Evolutionary conservation across 2,329 filamentous ascomycete genomes (phyloP).

Genomic region (Aspergillus transmontanensis): DNA sequence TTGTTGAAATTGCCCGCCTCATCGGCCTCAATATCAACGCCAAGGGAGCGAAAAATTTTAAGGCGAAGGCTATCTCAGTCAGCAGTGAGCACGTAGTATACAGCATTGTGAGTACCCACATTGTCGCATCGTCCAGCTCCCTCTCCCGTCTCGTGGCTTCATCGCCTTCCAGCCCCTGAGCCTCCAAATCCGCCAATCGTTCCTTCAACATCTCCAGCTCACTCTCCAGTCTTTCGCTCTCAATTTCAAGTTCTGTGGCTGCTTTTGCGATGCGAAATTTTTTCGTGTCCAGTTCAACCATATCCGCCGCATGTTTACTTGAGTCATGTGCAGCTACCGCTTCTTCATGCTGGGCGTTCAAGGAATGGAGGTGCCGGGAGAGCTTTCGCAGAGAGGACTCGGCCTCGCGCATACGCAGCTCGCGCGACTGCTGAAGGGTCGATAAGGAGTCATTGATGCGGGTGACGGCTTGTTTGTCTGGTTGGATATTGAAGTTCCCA

Average conservation of each 20-base stretch:
- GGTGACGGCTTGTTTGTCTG: constrained; percentile 80
- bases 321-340: constrained; percentile 74
- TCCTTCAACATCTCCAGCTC: constrained; percentile 76
- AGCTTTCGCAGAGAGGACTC: constrained; percentile 71
- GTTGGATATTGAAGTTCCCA: constrained; percentile 90
- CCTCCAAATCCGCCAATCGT: constrained; percentile 77
- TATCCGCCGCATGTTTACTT: constrained; percentile 77
- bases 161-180: constrained; percentile 80
- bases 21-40: constrained; percentile 86
- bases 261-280: constrained; percentile 96
- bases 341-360: constrained; percentile 76
- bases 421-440: constrained; percentile 81
- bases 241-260: constrained; percentile 84
- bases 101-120: constrained; percentile 33
- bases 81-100: not conserved
- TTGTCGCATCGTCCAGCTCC: constrained; percentile 53
- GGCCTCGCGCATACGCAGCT: constrained; percentile 72
- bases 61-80: constrained; percentile 65
- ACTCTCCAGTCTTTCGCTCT: constrained; percentile 84
- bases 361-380: constrained; percentile 72
- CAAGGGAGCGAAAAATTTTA: constrained; percentile 87
- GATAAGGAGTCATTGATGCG: constrained; percentile 83
- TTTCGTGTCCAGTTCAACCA: constrained; percentile 83
- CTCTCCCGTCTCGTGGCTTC: constrained; percentile 54
- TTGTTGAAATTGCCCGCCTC: constrained; percentile 79